These are phyloP conservation scores for Cryptosporidium meleagridis DNA, from an alignment of 169 alveolate species.

Conservation along the genomic window DNA sequence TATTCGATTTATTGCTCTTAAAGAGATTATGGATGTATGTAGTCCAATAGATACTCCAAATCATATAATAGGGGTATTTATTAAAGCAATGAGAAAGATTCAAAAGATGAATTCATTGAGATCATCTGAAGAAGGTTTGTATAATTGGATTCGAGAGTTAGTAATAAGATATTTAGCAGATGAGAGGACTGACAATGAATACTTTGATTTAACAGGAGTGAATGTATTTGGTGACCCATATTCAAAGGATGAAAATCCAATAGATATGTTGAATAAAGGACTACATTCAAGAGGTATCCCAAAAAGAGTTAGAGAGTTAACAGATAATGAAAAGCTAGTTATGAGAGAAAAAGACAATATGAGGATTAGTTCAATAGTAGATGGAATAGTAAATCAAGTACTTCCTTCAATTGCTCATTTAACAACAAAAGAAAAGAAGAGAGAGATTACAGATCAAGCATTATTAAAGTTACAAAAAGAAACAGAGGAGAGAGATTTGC, in stretches of 20 bases:
- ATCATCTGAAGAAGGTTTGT: conserved; percentile 9
- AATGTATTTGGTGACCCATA: conserved; percentile 75
- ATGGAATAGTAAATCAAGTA: conserved; percentile 50
- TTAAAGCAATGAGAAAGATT: conserved; percentile 38
- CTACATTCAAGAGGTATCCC: conserved; percentile 53
- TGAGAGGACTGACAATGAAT: conserved; percentile 67
- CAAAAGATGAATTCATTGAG: conserved; percentile 21
- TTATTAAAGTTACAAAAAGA: conserved; percentile 24
- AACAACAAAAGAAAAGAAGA: conserved; percentile 31
- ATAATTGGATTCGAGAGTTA: conserved; percentile 40
- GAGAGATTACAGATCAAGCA: conserved; percentile 28
- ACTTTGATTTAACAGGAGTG: conserved; percentile 52
- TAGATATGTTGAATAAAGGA: conserved; percentile 20
- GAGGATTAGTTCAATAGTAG: conserved; percentile 47
- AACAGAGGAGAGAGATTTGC: conserved; percentile 13
- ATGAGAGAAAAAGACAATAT: conserved; percentile 21
- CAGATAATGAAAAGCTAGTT: conserved; percentile 61
- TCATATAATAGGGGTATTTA: conserved; percentile 21
- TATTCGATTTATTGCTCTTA: conserved; percentile 40
- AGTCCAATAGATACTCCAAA: conserved; percentile 73
- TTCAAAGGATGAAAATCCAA: conserved; percentile 30
- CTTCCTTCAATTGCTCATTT: conserved; percentile 39
- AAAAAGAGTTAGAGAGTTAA: conserved; percentile 41
- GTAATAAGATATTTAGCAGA: conserved; percentile 64
- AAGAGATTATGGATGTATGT: conserved; percentile 61